Percentiles rank a stretch among this genome's conserved stretches.
Conservation (phyloP, 2,329 filamentous ascomycete genomes). For the Claviceps sp. region DNA sequence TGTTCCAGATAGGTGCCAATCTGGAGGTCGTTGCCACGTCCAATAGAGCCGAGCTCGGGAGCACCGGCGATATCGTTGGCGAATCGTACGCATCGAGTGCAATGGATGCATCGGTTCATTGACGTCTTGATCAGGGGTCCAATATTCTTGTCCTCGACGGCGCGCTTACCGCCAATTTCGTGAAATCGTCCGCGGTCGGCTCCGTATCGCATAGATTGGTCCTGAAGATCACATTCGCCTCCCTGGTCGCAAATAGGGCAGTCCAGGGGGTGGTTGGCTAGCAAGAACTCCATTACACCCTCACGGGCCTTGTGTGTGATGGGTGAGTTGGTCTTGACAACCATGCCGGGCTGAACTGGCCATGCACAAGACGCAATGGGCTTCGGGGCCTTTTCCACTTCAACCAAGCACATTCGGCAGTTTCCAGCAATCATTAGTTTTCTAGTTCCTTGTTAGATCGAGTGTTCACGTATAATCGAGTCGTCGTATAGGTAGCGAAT, state of each 20-base stretch:
- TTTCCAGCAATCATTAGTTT: constrained; percentile 99
- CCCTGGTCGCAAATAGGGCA: constrained; percentile 98
- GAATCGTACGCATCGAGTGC: constrained; percentile 94
- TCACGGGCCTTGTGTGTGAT: constrained; percentile 95
- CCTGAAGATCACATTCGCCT: constrained; percentile 96
- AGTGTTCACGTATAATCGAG: constrained; percentile 15
- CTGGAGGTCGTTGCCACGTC: constrained; percentile 92
- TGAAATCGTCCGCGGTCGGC: constrained; percentile 94
- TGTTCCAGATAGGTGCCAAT: constrained; percentile 96
- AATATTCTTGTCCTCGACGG: constrained; percentile 98
- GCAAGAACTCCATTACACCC: constrained; percentile 96
- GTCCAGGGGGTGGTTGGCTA: constrained; percentile 92
- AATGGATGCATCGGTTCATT: constrained; percentile 99
- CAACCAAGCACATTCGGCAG: constrained; percentile 98
- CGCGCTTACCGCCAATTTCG: constrained; percentile 89
- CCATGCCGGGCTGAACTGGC: constrained; percentile 97
- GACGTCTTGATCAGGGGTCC: constrained; percentile 97
- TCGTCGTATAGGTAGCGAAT: constrained; percentile 13
- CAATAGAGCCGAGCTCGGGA: constrained; percentile 84
- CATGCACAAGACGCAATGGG: constrained; percentile 96
- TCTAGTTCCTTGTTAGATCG: constrained; percentile 38
- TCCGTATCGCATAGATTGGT: constrained; percentile 98
- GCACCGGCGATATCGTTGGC: constrained; percentile 95
- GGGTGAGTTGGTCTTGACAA: constrained; percentile 95
- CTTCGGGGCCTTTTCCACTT: constrained; percentile 93